Conservation (phyloP, 2,329 filamentous ascomycete species). For the Ascomycota sp. region DNA sequence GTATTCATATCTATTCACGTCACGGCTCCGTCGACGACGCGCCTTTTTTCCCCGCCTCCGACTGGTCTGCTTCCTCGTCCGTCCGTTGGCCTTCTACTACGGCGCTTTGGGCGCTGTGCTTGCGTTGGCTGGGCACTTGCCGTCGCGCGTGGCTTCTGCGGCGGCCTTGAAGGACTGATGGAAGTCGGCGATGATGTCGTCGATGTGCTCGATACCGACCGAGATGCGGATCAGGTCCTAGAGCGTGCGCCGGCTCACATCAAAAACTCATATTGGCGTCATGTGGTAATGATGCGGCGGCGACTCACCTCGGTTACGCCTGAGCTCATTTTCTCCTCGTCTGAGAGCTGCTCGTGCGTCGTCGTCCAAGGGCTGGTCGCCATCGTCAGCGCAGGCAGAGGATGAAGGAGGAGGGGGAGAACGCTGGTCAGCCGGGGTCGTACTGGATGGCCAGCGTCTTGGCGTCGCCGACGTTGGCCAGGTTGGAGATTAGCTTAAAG, state of each 20-base stretch:
- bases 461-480: conserved; percentile 89
- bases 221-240: conserved; percentile 86
- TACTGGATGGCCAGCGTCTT: conserved; percentile 83
- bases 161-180: conserved; percentile 65
- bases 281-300: not conserved
- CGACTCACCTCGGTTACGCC: conserved; percentile 53
- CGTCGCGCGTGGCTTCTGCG: conserved; percentile 19
- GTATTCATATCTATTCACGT: too few relatives aligned
- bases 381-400: not conserved
- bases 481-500: conserved; percentile 87
- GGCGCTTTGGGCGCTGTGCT: too few relatives aligned
- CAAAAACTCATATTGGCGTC: not conserved
- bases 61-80: too few relatives aligned
- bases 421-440: conserved; percentile 3
- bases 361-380: conserved; percentile 58
- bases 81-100: too few relatives aligned
- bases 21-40: too few relatives aligned
- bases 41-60: too few relatives aligned
- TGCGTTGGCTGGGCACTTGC: too few relatives aligned
- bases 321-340: conserved; percentile 59
- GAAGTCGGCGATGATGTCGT: conserved; percentile 92
- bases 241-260: too few relatives aligned
- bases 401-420: not conserved
- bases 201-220: conserved; percentile 88
- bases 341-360: conserved; percentile 77